Base-by-base conservation (phyloP, 2,329 filamentous ascomycete species). In the Phoma herbarum region DNA sequence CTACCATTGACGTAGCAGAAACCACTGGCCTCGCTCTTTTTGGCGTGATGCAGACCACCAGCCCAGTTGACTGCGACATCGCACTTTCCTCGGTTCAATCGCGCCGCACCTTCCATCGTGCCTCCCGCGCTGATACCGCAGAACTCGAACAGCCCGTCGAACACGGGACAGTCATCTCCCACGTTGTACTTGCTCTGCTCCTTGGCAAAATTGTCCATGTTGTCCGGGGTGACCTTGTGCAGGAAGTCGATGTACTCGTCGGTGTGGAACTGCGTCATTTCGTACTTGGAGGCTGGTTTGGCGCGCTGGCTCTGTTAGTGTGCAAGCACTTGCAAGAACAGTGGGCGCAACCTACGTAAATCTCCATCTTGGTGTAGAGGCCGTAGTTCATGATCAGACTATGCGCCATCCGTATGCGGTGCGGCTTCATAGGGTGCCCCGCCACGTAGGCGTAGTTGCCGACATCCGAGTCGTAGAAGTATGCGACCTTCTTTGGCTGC, bases 401-500 rank as follows among this genome's bases (percentile, higher is more conserved):
- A 66, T 82, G 79, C 33, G 79, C 86, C 84, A 90, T 88, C 66
- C 88, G 83, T 78, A 90, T 90, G 63, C 88, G 81, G 72, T 86
- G 85, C 35, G 86, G 86, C 76, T 88, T 88, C 86, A 89, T 89
- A 31, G 87, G 86, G 78, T 84, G 86, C n/a, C 85, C 85, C 12
- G 86, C 84, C 57, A 96, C 92, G 75, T 98, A 98, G 76, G 94
- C 93, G 82, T 97, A 98, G 79, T 98, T 98, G 65, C 94, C 94
- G 75, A 98, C 95, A 80, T 98, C 94, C 3, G 92, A 96, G 76
- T 98, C 94, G 84, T 98, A 98, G 79, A 98, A 98, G 81, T 98
- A 98, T 55, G 94, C 94, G 58, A 98, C 92, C 75, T 94, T 92
- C 81, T 95, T 96, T 7, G 71, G 64, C 47, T 61, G 64, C 26